Evolutionary conservation across 1,284 basidiomycete genomes (phyloP), one percentile per base, ranked within the genome.

Genomic region (Cutaneotrichosporon sp.): DNA sequence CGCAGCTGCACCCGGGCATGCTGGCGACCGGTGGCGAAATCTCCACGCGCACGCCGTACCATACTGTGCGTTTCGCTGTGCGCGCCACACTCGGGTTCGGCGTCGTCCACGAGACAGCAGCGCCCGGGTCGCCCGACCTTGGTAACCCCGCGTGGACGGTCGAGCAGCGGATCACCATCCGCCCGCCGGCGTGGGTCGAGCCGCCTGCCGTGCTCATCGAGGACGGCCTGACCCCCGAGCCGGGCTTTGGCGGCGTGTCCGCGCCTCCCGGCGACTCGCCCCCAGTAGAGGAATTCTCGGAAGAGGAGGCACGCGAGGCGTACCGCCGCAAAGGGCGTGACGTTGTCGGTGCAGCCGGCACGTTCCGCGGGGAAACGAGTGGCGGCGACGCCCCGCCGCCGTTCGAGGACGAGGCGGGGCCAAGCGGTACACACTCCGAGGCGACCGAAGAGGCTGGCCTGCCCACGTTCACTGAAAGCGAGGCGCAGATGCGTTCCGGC

Each of bases 291-390:
- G 26, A 30, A 10, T 30, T 7, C 26, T 30, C 26, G 26, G 26
- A 30, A 30, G 26, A 30, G 22, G 67, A 66, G 30, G 67, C 70
- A 20, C 52, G 65, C 41, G 68, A 69, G 42, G 73, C 72, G 33
- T 76, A 76, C 58, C 46, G 74, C 12, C 60, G 62, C n/a, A 76
- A 76, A 58, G 74, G 74, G 1, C 54, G 52, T 10, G 74, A 75
- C 55, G 57, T 70, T 1, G 74, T 76, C 10, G 74, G 74, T 18
- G 49, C 56, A 2, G n/a, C 17, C 1, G 74, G 74, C 0, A 76
- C 74, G 18, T 53, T 46, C n/a, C 57, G 54, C 14, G 18, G 30
- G 12, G 36, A 38, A 15, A 30, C 21, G 13, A 36, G 34, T 5
- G 38, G 17, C 30, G 8, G 9, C 8, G 55, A 52, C 22, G 47